Conservation (phyloP, 2,329 filamentous ascomycete species). For the Alternaria tenuissima region DNA sequence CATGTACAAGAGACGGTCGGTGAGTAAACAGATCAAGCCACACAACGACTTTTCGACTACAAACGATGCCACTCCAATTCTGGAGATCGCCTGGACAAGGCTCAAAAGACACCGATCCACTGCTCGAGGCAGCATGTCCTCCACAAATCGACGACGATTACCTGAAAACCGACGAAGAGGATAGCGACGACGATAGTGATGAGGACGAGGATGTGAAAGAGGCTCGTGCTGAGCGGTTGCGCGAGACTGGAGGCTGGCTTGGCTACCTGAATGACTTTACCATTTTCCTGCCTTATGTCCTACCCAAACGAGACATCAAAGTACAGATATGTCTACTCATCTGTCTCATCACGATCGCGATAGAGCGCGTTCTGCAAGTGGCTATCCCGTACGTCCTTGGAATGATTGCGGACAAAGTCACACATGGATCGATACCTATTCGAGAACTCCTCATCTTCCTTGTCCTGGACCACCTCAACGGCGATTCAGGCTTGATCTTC, state of each 20-base stretch:
- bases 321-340: constrained; percentile 76
- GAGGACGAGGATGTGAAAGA: too few species aligned
- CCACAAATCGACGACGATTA: not conserved
- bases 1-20: too few species aligned
- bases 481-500: constrained; percentile 60
- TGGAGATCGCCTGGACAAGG: constrained; percentile 16
- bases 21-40: too few species aligned
- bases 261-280: constrained; percentile 77
- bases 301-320: constrained; percentile 71
- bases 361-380: constrained; percentile 75
- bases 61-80: constrained; percentile 13
- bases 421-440: constrained; percentile 53
- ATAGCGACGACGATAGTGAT: too few species aligned
- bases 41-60: not conserved
- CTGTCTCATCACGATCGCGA: constrained; percentile 73
- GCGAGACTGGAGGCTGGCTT: not conserved
- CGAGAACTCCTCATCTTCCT: constrained; percentile 64
- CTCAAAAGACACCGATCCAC: constrained; percentile 15
- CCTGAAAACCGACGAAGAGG: not conserved
- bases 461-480: constrained; percentile 57
- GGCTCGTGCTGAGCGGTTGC: too few species aligned
- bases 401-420: constrained; percentile 73
- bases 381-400: constrained; percentile 83
- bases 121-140: constrained; percentile 18
- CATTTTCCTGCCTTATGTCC: constrained; percentile 79